Conservation (phyloP, 441 rosid species). For the Mallotus repandus region DNA sequence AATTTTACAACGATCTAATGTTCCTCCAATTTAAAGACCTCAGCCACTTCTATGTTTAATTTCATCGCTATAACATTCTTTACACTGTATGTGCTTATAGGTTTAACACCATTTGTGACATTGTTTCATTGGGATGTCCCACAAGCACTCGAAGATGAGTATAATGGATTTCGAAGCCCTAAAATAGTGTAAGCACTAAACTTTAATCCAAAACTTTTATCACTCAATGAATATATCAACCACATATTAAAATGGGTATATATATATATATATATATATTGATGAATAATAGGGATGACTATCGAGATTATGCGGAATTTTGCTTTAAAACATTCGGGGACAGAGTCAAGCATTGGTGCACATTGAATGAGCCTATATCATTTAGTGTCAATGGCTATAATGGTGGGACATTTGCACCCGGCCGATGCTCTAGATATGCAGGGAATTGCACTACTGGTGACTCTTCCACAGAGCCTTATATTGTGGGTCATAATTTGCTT, state of each 20-base stretch:
- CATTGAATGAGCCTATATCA: constrained; percentile 21
- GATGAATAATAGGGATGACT: constrained; percentile 17
- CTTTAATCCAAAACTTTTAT: background rate
- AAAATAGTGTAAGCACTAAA: constrained; percentile 28
- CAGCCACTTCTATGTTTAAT: background rate
- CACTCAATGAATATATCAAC: no score
- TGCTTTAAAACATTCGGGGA: constrained; percentile 28
- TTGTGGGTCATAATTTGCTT: constrained; percentile 25
- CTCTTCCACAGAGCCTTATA: constrained; percentile 27
- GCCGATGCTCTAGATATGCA: constrained; percentile 25
- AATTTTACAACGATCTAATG: no score
- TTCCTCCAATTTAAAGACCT: no score
- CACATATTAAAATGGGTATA: no score
- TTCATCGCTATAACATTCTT: background rate
- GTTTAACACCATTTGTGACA: constrained; percentile 35
- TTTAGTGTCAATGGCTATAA: constrained; percentile 9
- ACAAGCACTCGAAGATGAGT: constrained; percentile 34
- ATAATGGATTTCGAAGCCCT: constrained; percentile 30
- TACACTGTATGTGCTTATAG: background rate
- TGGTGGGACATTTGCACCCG: constrained; percentile 23
- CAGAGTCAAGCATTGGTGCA: constrained; percentile 28
- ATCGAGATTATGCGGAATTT: constrained; percentile 19
- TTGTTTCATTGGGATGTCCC: constrained; percentile 39
- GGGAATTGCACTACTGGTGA: constrained; percentile 23
- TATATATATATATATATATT: no score